Conservation (phyloP, 2,329 filamentous ascomycete genomes). For the Arthrobotrys sphaeroides region DNA sequence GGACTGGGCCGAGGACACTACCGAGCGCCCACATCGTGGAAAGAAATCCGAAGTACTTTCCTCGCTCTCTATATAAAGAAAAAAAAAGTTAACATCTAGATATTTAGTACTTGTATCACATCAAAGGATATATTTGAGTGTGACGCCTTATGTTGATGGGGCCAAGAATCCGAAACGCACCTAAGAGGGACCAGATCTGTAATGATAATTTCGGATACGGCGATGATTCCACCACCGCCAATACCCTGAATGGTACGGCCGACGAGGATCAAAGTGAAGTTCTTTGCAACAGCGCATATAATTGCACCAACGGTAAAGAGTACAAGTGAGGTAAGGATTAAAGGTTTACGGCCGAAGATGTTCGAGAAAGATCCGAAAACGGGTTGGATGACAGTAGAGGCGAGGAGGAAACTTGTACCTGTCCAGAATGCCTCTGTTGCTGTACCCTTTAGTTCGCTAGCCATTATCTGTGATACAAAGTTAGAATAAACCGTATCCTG, state of each 20-base stretch:
- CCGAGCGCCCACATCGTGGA: slow-evolving; percentile 68
- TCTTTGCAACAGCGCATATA: slow-evolving; percentile 60
- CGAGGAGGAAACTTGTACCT: slow-evolving; percentile 75
- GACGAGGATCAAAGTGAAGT: slow-evolving; percentile 61
- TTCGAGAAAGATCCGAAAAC: slow-evolving; percentile 62
- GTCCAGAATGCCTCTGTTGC: slow-evolving; percentile 75
- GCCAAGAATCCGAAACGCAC: slow-evolving; percentile 61
- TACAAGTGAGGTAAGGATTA: slow-evolving; percentile 58
- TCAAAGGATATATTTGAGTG: no score
- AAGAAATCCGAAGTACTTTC: slow-evolving; percentile 62
- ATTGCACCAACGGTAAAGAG: slow-evolving; percentile 63
- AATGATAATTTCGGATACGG: slow-evolving; percentile 64
- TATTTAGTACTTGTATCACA: no score
- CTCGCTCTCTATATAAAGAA: slow-evolving; percentile 61
- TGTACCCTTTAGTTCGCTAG: slow-evolving; percentile 65
- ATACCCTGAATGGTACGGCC: slow-evolving; percentile 65
- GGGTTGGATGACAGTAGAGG: slow-evolving; percentile 71
- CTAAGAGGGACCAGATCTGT: slow-evolving; percentile 64
- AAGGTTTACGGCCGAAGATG: slow-evolving; percentile 62
- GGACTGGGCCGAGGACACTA: slow-evolving; percentile 66
- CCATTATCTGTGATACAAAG: slow-evolving; percentile 61
- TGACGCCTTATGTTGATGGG: no score
- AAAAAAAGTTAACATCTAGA: slow-evolving; percentile 10
- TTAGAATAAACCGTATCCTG: background rate
- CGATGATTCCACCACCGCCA: slow-evolving; percentile 66